These are phyloP conservation scores for Amyloporia xantha DNA, from an alignment of 768 basidiomycete genomes.

Conservation along the genomic window DNA sequence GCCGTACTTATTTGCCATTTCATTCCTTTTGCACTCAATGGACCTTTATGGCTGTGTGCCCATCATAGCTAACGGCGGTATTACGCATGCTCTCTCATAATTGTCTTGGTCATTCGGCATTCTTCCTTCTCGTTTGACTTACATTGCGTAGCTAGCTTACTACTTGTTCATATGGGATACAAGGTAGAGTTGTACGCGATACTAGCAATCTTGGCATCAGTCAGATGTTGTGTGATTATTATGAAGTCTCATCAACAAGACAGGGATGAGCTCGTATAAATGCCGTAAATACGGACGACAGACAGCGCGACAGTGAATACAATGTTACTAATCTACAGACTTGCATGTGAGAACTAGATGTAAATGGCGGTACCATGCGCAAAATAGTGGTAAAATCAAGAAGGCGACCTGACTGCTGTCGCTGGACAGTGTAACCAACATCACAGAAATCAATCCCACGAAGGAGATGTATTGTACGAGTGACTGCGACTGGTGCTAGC, in stretches of 20 bases:
- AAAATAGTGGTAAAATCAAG: constrained; percentile 3
- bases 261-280: no score
- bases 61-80: constrained; percentile 10
- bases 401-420: not conserved
- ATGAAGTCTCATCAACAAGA: no score
- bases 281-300: not conserved
- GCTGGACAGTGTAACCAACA: not conserved
- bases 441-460: constrained; percentile 39
- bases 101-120: constrained; percentile 4
- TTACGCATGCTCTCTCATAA: constrained; percentile 6
- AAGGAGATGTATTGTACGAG: constrained; percentile 44
- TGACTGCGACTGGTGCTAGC: constrained; percentile 29
- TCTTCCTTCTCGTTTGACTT: not conserved
- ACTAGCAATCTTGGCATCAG: no score
- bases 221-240: no score
- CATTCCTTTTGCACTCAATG: constrained; percentile 7
- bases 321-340: constrained; percentile 6
- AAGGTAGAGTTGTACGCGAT: not conserved
- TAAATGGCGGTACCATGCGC: not conserved
- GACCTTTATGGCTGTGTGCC: constrained; percentile 8
- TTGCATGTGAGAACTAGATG: constrained; percentile 3
- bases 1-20: constrained; percentile 16
- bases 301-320: not conserved
- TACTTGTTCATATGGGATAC: constrained; percentile 3
- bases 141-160: constrained; percentile 8